phyloP scores from a whole-genome alignment of 192 early-diverging fungal genomes.

The Umbelopsis vinacea region DNA sequence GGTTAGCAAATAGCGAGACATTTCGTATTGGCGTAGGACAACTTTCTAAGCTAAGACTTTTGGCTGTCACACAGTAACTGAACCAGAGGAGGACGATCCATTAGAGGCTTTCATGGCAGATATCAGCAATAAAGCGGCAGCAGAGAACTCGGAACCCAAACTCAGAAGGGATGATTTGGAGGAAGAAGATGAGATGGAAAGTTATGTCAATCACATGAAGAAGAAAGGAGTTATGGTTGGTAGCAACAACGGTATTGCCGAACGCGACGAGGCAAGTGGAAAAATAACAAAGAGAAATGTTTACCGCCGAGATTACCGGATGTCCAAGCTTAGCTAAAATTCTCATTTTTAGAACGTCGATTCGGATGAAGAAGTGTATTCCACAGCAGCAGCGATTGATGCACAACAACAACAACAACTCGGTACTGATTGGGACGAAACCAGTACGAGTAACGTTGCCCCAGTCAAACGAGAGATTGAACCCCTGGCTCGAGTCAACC shows the following conservation, averaged over 20 bases:
- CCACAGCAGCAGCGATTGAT: slow-evolving; percentile 73
- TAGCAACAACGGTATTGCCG: slow-evolving; percentile 45
- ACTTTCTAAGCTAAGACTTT: no score
- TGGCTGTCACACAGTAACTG: slow-evolving; percentile 7
- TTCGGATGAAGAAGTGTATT: slow-evolving; percentile 87
- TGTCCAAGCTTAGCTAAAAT: neutral
- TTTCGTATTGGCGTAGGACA: no score
- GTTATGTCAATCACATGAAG: slow-evolving; percentile 77
- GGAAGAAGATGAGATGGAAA: slow-evolving; percentile 78
- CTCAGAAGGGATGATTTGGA: slow-evolving; percentile 67
- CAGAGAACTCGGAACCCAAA: slow-evolving; percentile 50
- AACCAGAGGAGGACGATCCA: slow-evolving; percentile 69
- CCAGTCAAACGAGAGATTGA: slow-evolving; percentile 62
- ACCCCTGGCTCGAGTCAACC: slow-evolving; percentile 68
- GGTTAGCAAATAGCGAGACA: neutral
- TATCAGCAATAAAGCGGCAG: slow-evolving; percentile 59
- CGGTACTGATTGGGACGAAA: slow-evolving; percentile 37
- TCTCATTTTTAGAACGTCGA: slow-evolving; percentile 53
- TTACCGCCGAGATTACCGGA: neutral
- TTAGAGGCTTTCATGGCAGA: slow-evolving; percentile 86
- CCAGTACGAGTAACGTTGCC: slow-evolving; percentile 19
- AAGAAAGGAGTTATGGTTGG: slow-evolving; percentile 75
- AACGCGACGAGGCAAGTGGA: slow-evolving; percentile 48
- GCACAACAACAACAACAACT: slow-evolving; percentile 40
- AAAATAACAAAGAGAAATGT: no score